These are phyloP conservation scores for Aspergillus hiratsukae DNA, from an alignment of 2,329 filamentous ascomycete species.

Conservation along the genomic window DNA sequence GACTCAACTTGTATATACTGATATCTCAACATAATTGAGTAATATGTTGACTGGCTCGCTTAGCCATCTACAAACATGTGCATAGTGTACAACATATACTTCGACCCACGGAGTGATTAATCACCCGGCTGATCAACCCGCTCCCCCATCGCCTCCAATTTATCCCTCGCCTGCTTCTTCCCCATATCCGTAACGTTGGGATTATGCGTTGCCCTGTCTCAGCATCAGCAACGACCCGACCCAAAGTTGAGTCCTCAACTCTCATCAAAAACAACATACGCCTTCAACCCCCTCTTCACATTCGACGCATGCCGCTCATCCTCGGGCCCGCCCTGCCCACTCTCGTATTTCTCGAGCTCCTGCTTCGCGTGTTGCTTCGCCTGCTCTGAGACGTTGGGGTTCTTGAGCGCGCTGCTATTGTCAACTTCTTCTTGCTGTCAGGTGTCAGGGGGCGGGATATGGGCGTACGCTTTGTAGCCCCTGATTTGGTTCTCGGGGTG, in stretches of 20 bases:
- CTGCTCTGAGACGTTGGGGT: slow-evolving; percentile 13
- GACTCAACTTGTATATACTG: neutral
- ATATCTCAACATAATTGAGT: neutral
- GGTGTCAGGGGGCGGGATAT: too few relatives aligned
- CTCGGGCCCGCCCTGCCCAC: slow-evolving; percentile 7
- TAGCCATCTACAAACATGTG: neutral
- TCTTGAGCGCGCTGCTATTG: slow-evolving; percentile 13
- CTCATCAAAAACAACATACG: slow-evolving; percentile 13
- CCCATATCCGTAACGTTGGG: slow-evolving; percentile 8
- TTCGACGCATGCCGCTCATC: slow-evolving; percentile 14
- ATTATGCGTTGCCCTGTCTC: slow-evolving; percentile 19
- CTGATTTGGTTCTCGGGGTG: slow-evolving; percentile 11
- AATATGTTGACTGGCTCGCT: neutral
- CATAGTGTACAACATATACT: neutral
- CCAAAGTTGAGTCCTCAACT: too few relatives aligned
- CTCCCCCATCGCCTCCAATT: slow-evolving; percentile 13
- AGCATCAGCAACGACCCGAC: slow-evolving; percentile 1
- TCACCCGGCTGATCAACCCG: slow-evolving; percentile 5
- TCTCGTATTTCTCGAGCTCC: slow-evolving; percentile 11
- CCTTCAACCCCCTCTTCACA: slow-evolving; percentile 20
- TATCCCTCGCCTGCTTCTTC: slow-evolving; percentile 6
- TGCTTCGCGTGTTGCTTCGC: slow-evolving; percentile 16
- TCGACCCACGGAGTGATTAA: neutral
- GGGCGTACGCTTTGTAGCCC: slow-evolving; percentile 19
- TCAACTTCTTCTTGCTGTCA: too few relatives aligned